Conservation (phyloP, 78 protist species). For the Emiliania huxleyi region DNA sequence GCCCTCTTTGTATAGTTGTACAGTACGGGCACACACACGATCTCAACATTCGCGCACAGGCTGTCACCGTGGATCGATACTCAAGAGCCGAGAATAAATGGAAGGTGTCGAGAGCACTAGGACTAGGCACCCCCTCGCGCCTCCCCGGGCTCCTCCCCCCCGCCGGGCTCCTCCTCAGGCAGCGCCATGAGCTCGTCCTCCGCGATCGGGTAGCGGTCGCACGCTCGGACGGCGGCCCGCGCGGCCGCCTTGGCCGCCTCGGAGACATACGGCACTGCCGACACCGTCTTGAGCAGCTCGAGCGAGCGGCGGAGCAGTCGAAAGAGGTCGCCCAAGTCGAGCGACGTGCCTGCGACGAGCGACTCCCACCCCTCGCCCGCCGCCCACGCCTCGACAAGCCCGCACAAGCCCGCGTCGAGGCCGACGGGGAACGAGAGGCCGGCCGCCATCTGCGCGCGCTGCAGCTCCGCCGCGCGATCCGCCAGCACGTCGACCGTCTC, state of each 20-base stretch:
- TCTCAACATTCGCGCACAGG: too few species aligned
- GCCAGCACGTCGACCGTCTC: background rate
- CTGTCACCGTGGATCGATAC: too few species aligned
- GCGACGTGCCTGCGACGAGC: background rate
- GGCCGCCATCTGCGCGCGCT: background rate
- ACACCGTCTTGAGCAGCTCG: background rate
- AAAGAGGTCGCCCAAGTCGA: background rate
- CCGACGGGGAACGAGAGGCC: background rate
- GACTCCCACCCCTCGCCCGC: background rate
- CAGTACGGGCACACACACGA: too few species aligned
- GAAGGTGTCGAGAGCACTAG: too few species aligned
- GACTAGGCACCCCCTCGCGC: too few species aligned
- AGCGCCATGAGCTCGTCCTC: background rate
- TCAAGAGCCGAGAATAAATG: too few species aligned
- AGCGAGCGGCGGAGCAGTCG: background rate
- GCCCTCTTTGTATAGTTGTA: too few species aligned
- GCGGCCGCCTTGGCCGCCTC: background rate
- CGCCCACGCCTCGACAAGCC: slow-evolving; percentile 23
- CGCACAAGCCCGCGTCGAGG: background rate
- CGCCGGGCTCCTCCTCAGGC: too few species aligned
- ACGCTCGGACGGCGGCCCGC: background rate
- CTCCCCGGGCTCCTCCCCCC: too few species aligned
- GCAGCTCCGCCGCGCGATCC: background rate
- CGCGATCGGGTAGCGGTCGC: background rate
- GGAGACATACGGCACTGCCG: background rate